phyloP scores from a whole-genome alignment of 2,329 filamentous ascomycete genomes.

The Neospermospora avenae region DNA sequence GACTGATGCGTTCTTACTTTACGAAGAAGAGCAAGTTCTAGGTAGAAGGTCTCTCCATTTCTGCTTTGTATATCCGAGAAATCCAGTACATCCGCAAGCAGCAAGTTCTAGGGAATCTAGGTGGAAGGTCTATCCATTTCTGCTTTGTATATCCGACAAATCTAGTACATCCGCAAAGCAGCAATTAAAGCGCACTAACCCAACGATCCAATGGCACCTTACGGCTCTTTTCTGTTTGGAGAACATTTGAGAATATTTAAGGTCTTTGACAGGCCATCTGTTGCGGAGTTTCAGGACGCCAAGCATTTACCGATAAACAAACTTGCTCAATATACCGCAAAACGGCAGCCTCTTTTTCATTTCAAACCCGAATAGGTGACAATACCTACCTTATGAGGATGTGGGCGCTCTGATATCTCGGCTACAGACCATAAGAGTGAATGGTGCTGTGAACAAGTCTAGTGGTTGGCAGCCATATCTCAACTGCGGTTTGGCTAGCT shows the following conservation, averaged over 20 bases:
- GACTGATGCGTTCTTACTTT: no score
- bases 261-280: background rate
- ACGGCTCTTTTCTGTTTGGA: background rate
- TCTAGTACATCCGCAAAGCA: background rate
- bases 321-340: constrained; percentile 16
- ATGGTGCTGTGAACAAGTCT: background rate
- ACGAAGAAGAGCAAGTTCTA: no score
- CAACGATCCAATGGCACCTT: background rate
- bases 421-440: background rate
- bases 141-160: background rate
- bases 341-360: background rate
- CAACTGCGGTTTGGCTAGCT: background rate
- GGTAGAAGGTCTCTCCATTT: no score
- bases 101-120: no score
- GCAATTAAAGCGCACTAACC: background rate
- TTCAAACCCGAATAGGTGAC: background rate
- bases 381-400: background rate
- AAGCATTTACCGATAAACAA: constrained; percentile 1
- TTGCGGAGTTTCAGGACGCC: background rate
- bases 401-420: background rate
- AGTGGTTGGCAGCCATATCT: background rate
- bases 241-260: background rate
- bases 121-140: background rate
- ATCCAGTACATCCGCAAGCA: no score
- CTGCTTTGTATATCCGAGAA: background rate